Evolutionary conservation across 2,329 filamentous ascomycete genomes (phyloP).

Genomic region (Colletotrichum noveboracense): DNA sequence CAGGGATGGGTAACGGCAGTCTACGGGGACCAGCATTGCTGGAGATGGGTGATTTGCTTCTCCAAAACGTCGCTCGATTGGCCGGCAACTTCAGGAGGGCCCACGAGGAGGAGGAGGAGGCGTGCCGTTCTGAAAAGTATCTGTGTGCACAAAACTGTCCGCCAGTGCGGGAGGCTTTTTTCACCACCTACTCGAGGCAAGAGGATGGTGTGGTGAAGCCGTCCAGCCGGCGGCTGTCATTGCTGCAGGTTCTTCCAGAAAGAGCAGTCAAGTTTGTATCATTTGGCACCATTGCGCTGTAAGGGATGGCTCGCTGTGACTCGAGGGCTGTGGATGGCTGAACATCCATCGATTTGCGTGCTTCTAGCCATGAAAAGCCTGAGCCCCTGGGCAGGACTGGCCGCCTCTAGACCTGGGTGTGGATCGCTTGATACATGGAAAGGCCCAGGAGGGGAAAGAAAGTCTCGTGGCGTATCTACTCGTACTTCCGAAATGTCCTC

Average conservation of each 20-base stretch:
- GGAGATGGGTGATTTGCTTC: not conserved
- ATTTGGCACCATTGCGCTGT: not conserved
- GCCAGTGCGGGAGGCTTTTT: not conserved
- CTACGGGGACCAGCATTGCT: not conserved
- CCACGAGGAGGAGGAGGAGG: not conserved
- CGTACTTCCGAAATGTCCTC: not conserved
- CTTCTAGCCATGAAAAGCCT: not conserved
- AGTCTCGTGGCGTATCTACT: not conserved
- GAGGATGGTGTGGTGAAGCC: not conserved
- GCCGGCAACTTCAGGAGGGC: not conserved
- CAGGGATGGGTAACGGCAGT: constrained; percentile 5
- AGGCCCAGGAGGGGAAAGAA: not conserved
- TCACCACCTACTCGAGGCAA: not conserved
- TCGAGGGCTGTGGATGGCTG: not conserved
- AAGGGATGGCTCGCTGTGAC: not conserved
- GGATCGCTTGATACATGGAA: not conserved
- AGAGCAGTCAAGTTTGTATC: not conserved
- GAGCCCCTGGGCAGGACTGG: not conserved
- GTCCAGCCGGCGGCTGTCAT: not conserved
- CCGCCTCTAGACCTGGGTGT: not conserved
- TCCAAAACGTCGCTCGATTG: not conserved
- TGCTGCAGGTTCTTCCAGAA: not conserved
- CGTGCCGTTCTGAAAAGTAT: not conserved
- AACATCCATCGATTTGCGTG: not conserved
- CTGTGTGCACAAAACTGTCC: not conserved